Conservation (phyloP, 345 rosid genomes). For the Aurinia saxatilis region DNA sequence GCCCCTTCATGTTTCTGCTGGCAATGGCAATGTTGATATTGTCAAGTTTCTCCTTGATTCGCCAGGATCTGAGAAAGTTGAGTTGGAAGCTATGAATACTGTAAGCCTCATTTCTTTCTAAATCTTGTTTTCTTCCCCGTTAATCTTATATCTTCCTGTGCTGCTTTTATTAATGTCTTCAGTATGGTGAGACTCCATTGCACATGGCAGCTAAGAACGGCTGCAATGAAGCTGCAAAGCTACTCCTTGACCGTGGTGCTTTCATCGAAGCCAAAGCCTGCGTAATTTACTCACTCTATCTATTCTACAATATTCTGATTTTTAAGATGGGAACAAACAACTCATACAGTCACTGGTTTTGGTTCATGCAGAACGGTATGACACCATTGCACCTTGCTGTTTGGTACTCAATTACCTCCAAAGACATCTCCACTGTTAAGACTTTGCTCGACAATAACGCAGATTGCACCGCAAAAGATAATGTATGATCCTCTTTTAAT, state of each 20-base stretch:
- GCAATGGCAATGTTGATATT: constrained; percentile 62
- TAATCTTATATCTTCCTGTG: neutral
- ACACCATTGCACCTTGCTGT: constrained; percentile 97
- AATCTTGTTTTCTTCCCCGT: neutral
- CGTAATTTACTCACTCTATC: constrained; percentile 28
- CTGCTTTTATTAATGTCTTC: neutral
- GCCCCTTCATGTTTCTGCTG: constrained; percentile 93
- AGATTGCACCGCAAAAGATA: constrained; percentile 82
- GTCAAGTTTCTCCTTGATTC: constrained; percentile 65
- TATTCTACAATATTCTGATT: neutral
- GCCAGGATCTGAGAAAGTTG: constrained; percentile 68
- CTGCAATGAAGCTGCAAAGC: constrained; percentile 64
- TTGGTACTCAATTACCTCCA: constrained; percentile 82
- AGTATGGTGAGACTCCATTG: constrained; percentile 99
- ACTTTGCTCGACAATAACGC: constrained; percentile 81
- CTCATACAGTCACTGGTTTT: neutral
- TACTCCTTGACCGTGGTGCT: constrained; percentile 88
- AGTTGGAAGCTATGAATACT: constrained; percentile 84
- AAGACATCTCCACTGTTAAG: constrained; percentile 70
- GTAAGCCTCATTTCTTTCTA: constrained; percentile 37
- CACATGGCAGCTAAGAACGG: constrained; percentile 99
- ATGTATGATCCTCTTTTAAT: constrained; percentile 33
- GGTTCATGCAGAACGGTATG: constrained; percentile 83
- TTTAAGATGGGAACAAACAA: neutral
- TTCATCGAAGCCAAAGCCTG: constrained; percentile 78